phyloP scores from a whole-genome alignment of 1,139 yeast species.

The Petasospora fabianii region DNA sequence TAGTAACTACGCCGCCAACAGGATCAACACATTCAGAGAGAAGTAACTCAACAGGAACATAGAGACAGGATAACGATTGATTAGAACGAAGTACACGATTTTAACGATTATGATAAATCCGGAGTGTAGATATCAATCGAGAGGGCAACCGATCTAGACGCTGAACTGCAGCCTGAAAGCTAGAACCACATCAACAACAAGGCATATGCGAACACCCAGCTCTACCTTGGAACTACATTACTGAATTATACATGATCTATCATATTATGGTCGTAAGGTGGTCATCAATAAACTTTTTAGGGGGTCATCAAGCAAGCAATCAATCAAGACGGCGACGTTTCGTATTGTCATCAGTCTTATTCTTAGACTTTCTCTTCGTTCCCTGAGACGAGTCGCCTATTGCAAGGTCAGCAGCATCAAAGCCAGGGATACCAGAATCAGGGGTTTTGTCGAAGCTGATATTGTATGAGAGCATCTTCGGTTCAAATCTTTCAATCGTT shows the following conservation, averaged over 20 bases:
- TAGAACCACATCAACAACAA: too few species aligned
- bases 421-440: constrained; percentile 73
- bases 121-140: too few species aligned
- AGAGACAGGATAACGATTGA: too few species aligned
- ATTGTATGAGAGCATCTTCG: constrained; percentile 45
- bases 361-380: constrained; percentile 25
- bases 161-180: too few species aligned
- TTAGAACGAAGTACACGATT: too few species aligned
- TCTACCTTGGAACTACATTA: too few species aligned
- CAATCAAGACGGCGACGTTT: constrained; percentile 27
- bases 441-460: constrained; percentile 67
- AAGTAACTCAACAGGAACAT: too few species aligned
- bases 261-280: not conserved
- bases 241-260: not conserved
- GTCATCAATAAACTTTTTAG: not conserved
- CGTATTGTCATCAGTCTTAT: constrained; percentile 15
- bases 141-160: too few species aligned
- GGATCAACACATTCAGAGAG: constrained; percentile 23
- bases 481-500: constrained; percentile 45
- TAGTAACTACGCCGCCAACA: constrained; percentile 22
- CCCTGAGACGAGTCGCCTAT: constrained; percentile 40
- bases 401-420: constrained; percentile 66
- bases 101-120: too few species aligned
- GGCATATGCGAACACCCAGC: too few species aligned
- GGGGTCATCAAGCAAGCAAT: not conserved